These are phyloP conservation scores for Alloteropsis angusta DNA, from an alignment of 202 grass and related monocot genomes.

Conservation along the genomic window DNA sequence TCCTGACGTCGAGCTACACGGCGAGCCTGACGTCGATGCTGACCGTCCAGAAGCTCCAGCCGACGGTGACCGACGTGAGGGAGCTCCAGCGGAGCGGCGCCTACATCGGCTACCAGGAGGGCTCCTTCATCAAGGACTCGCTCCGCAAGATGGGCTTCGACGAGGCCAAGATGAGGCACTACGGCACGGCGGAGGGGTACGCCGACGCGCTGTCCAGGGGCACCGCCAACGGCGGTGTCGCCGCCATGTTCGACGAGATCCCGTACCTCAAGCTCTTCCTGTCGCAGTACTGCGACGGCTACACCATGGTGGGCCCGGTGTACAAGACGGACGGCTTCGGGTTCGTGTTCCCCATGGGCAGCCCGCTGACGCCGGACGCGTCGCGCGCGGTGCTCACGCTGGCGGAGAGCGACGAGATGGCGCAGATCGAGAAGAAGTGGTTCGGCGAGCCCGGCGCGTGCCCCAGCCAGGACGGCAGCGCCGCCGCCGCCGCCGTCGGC, in stretches of 20 bases:
- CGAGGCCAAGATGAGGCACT: constrained; percentile 28
- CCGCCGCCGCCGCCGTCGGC: constrained; percentile 7
- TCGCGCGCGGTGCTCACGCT: constrained; percentile 51
- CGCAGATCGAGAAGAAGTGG: constrained; percentile 49
- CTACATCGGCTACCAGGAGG: constrained; percentile 58
- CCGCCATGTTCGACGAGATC: constrained; percentile 72
- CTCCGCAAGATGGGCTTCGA: constrained; percentile 33
- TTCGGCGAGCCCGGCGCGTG: constrained; percentile 33
- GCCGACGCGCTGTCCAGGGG: constrained; percentile 50
- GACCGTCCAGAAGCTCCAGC: constrained; percentile 80
- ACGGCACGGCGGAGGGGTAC: constrained; percentile 40
- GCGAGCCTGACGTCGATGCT: constrained; percentile 93
- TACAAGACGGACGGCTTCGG: constrained; percentile 83
- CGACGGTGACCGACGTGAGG: constrained; percentile 46
- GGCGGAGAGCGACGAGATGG: constrained; percentile 52
- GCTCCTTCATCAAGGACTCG: constrained; percentile 35
- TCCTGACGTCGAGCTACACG: constrained; percentile 90
- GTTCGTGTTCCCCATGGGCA: constrained; percentile 67
- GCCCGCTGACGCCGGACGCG: constrained; percentile 51
- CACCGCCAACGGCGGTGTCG: constrained; percentile 44
- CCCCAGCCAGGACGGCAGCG: constrained; percentile 5
- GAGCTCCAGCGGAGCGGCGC: constrained; percentile 37
- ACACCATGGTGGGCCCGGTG: constrained; percentile 37
- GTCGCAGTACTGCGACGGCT: constrained; percentile 43
- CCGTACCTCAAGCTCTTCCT: constrained; percentile 82